These are phyloP conservation scores for Plantago major DNA, from an alignment of 257 asterid genomes.

Conservation along the genomic window DNA sequence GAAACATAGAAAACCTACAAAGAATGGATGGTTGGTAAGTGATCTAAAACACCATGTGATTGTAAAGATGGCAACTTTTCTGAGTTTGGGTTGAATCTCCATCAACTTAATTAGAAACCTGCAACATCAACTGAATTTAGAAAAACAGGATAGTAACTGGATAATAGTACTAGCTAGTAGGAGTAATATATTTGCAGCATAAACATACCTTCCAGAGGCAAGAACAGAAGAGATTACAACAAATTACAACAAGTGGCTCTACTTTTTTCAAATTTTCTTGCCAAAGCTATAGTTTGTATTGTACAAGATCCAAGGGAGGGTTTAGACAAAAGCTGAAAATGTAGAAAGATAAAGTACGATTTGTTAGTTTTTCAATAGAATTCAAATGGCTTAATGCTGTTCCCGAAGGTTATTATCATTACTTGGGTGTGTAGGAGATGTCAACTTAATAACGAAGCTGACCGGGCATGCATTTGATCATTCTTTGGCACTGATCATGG, in stretches of 20 bases:
- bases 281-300: background rate
- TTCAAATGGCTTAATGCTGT: too few species aligned
- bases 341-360: conserved; percentile 6
- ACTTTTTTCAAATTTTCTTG: background rate
- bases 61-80: conserved; percentile 45
- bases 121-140: conserved; percentile 26
- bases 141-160: conserved; percentile 13
- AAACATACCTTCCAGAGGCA: too few species aligned
- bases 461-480: too few species aligned
- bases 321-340: conserved; percentile 23
- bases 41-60: conserved; percentile 45
- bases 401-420: too few species aligned
- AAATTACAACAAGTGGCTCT: background rate
- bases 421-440: too few species aligned
- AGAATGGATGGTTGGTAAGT: conserved; percentile 69
- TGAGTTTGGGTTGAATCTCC: conserved; percentile 50
- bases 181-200: too few species aligned
- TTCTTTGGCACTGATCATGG: too few species aligned
- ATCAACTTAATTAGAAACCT: conserved; percentile 34
- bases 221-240: background rate
- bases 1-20: conserved; percentile 67
- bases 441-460: too few species aligned
- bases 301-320: background rate
- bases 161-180: background rate
- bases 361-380: too few species aligned